Evolutionary conservation across 768 basidiomycete species (phyloP), one percentile per base, ranked within the genome.

Genomic region (Suillus sp.): DNA sequence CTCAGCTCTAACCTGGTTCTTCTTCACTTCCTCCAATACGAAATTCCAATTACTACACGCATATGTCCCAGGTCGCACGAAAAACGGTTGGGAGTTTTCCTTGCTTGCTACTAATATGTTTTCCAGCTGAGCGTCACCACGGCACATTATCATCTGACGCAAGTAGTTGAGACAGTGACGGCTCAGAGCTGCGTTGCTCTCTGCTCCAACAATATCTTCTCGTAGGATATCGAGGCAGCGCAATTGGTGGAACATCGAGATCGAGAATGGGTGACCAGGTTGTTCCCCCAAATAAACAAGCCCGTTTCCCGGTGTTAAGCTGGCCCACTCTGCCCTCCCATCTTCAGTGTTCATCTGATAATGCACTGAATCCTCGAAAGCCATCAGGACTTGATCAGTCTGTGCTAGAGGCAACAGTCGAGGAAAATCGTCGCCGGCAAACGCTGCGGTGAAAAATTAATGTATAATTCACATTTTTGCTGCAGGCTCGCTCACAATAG

Each of bases 121-220:
- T 50, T 77, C 75, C 59, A 80, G 38, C 32, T 72, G 69, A 30
- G 72, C 70, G 60, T 79, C 74, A 4, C 71, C 72, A 0, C 72
- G 72, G 47, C 79, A 81, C 34, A 77, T 65, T 0, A 79, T 61
- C 71, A 74, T 75, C 71, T 80, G 77, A 4, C 75, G 68, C 20
- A 81, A 63, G 38, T 81, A 80, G 61, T 80, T 81, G 66, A 81
- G 62, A 53, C 79, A 80, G 40, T 81, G 79, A 11, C 71, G 65
- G 30, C 38, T 64, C 6, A 43, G 63, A 2, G 55, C 61, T 18
- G 25, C 25, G 7, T 27, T 50, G 3, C 25, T 27, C 16, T 3
- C 9, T 30, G 16, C 9, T 27, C 48, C 27, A 18, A 27, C 16
- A 61, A 77, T 63, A 42, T 72, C 69, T 8, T 37, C 65, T 32